Evolutionary conservation across 2,329 filamentous ascomycete species (phyloP), one percentile per base, ranked within the genome.

Genomic region (Botrytis porri): DNA sequence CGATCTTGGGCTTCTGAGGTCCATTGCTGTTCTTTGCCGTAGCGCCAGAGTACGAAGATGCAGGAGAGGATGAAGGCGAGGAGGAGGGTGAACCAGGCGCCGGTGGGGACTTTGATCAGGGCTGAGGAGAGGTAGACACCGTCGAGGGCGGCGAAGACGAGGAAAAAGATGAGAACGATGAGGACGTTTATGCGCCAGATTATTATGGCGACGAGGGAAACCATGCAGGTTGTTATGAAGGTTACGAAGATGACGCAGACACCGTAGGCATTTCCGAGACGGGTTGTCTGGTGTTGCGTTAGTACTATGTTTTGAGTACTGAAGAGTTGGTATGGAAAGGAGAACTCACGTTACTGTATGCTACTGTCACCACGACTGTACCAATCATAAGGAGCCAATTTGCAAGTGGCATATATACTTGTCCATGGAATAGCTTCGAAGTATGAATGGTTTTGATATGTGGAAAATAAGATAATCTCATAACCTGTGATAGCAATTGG

Each of bases 211-310:
- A 92, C 90, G 1, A 95, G 83, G 0, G 90, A 87, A 1, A 93
- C 90, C 86, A 95, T 89, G 80, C 87, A 91, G 0, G 92, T 94
- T 71, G 91, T 91, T 78, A 95, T 89, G 80, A 94, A 93, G 0
- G 92, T 93, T 61, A 94, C 92, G 66, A 93, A 88, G 77, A 94
- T 93, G 79, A 95, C 92, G 76, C 92, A 95, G 12, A 93, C 90
- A 57, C 92, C 92, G 77, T 94, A 94, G 0, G 92, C 92, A 77
- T 93, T 89, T 37, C 92, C 92, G 0, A 94, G 85, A 72, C 85
- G 85, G 0, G 89, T 92, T 0, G 90, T 92, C 85, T 88, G 73
- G 39, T 67, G 43, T n/a, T 10, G 4, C 14, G n/a, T 75, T 54
- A 71, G 51, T 54, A 63, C 22, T 39, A 61, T 18, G 59, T 41